Evolutionary conservation across 352 stramenopile species (phyloP), one percentile per base, ranked within the genome.

Genomic region (Phytophthora megakarya): DNA sequence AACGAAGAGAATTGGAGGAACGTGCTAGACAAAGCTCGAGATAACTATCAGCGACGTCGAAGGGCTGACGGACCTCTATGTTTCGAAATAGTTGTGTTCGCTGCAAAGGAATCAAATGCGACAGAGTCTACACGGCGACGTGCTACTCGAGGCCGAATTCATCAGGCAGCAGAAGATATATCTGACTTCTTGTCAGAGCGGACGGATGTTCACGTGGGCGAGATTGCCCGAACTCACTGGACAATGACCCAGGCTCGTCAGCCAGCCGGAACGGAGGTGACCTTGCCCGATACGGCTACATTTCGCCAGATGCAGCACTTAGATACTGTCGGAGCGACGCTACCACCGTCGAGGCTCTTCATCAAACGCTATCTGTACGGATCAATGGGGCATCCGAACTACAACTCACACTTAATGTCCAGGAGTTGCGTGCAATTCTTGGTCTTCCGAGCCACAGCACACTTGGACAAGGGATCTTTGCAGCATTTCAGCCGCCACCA

Each of bases 391-490:
- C 30, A 35, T 15, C 10, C 30, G 8, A 35, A 15, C 10, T 35
- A 12, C 30, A 35, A 9, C 39, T 50, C 10, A 50, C 39, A 3
- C 25, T 60, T 19, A 49, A 59, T 10, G 51, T 59, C 0, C 16
- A 48, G 21, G 51, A 21, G 38, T 13, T 59, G 5, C 51, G 51
- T 2, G 5, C n/a, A 6, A 38, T 59, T 22, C 51, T 59, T 18
- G 51, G 51, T 21, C 18, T 59, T 11, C 38, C 38, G 6, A 40
- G 3, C 16, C 49, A 40, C 38, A 59, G 18, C 8, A 13, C 16
- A 18, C 16, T 67, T 2, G 21, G 18, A 2, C 13, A 38, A n/a
- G 48, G 48, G 1, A 43, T 67, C 4, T 67, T 67, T 23, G 12
- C 26, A 16, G 39, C 47, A 13, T 61, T 54, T 28, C 9, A 54